Base-by-base conservation (phyloP, 192 early-diverging fungal species). In the Gaertneriomyces sp. region DNA sequence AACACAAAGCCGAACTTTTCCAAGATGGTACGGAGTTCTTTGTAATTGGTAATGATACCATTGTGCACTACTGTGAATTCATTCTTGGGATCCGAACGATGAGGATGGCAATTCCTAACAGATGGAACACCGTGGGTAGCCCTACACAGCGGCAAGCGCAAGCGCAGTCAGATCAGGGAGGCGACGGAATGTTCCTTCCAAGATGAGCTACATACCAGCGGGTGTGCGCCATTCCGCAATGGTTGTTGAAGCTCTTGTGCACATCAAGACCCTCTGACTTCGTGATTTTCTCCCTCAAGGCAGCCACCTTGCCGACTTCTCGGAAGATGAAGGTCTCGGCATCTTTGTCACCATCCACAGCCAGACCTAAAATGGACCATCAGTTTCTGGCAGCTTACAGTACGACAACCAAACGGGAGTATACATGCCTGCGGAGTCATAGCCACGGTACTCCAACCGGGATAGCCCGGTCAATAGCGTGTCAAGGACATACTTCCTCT, bases 1-100 rank as follows among this genome's bases (percentile, higher is more conserved):
- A 98, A 99, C 14, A 73, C 77, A 76, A 91, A 98, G 66, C 85
- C 85, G 54, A 78, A 79, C 78, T 84, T 86, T 71, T 87, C 81
- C 42, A 87, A 68, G 19, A 87, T 66, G 58, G 73, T 69, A 49
- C 80, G 70, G 42, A 87, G 70, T 58, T 85, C 81, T 66, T 79
- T 81, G 60, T 83, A 85, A 64, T 87, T 87, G 45, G 83, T 87
- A 63, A 87, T 86, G 64, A 87, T 86, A 33, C 85, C 85, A 67
- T 87, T 87, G 75, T 87, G 85, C 14, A 87, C 85, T 45, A 84
- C 82, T 42, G 71, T 63, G 70, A 87, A 86, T 63, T 87, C 83
- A 58, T 79, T 81, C n/a, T 72, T 78, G 16, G 80, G 78, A 62
- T 86, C 85, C 14, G 79, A 81, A 40, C 85, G 73, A 73, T 87